Conservation (phyloP, 768 basidiomycete species). For the Mrakia frigida region DNA sequence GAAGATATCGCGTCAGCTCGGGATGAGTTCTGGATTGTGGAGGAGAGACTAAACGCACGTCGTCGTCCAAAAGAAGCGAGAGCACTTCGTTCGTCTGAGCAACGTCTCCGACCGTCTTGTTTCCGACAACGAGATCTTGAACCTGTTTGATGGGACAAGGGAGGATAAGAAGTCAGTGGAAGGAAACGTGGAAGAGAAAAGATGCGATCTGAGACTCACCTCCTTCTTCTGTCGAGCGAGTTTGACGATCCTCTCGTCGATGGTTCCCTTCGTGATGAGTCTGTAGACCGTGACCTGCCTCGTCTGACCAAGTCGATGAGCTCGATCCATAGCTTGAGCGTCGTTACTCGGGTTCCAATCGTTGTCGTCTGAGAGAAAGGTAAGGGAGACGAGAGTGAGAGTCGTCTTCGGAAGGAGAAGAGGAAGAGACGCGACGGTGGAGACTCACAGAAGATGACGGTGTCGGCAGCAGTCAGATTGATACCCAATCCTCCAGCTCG, state of each 20-base stretch:
- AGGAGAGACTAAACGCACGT: conserved; percentile 47
- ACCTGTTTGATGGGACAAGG: conserved; percentile 54
- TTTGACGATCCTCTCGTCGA: conserved; percentile 88
- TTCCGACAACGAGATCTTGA: conserved; percentile 96
- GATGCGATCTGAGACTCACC: neutral
- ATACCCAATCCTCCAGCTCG: conserved; percentile 78
- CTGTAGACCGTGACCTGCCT: conserved; percentile 96
- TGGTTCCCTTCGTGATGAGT: conserved; percentile 73
- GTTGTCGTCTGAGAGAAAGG: conserved; percentile 58
- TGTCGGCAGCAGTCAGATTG: conserved; percentile 61
- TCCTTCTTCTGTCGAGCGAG: conserved; percentile 58
- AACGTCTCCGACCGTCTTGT: conserved; percentile 45
- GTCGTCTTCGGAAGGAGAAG: neutral
- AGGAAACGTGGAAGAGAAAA: neutral
- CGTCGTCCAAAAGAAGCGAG: conserved; percentile 86
- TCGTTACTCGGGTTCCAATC: conserved; percentile 98
- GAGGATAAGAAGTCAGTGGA: neutral
- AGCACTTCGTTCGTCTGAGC: conserved; percentile 96
- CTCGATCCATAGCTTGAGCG: conserved; percentile 97
- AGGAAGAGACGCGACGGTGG: neutral
- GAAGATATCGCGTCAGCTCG: neutral
- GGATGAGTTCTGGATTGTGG: neutral
- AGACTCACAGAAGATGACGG: conserved; percentile 72
- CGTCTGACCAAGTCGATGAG: conserved; percentile 92
- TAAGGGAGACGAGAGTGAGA: neutral